These are phyloP conservation scores for Lachnellula hyalina DNA, from an alignment of 2,329 filamentous ascomycete species.

Conservation along the genomic window DNA sequence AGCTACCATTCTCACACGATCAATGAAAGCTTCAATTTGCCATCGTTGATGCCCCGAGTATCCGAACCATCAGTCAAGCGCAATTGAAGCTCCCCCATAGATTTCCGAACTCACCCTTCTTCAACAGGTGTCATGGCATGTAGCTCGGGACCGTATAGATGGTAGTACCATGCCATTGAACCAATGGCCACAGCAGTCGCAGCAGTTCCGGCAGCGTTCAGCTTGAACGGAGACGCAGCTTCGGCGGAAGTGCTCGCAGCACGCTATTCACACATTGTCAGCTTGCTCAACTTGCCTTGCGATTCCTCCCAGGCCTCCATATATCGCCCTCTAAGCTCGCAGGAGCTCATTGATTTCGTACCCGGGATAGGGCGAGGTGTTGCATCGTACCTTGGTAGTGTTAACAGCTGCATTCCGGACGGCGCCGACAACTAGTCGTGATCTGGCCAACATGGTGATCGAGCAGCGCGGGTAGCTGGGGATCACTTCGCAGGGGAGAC, in stretches of 20 bases:
- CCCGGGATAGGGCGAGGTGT: slow-evolving; percentile 28
- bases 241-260: slow-evolving; percentile 61
- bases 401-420: slow-evolving; percentile 68
- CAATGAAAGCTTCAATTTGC: neutral
- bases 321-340: slow-evolving; percentile 19
- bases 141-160: slow-evolving; percentile 84
- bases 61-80: slow-evolving; percentile 11
- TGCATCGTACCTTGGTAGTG: slow-evolving; percentile 65
- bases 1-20: slow-evolving; percentile 17
- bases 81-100: slow-evolving; percentile 9
- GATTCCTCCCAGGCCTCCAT: neutral
- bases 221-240: slow-evolving; percentile 68
- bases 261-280: slow-evolving; percentile 47
- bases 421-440: slow-evolving; percentile 78
- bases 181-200: slow-evolving; percentile 83
- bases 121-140: slow-evolving; percentile 89
- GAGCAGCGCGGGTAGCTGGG: slow-evolving; percentile 32
- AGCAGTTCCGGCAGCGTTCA: slow-evolving; percentile 81
- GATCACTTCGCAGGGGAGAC: slow-evolving; percentile 25
- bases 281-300: slow-evolving; percentile 22
- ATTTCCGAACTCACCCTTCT: slow-evolving; percentile 75
- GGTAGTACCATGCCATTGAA: slow-evolving; percentile 94
- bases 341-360: neutral
- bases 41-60: slow-evolving; percentile 10
- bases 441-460: slow-evolving; percentile 84